Evolutionary conservation across 306 rosid species (phyloP).

Genomic region (Begonia peltatifolia): DNA sequence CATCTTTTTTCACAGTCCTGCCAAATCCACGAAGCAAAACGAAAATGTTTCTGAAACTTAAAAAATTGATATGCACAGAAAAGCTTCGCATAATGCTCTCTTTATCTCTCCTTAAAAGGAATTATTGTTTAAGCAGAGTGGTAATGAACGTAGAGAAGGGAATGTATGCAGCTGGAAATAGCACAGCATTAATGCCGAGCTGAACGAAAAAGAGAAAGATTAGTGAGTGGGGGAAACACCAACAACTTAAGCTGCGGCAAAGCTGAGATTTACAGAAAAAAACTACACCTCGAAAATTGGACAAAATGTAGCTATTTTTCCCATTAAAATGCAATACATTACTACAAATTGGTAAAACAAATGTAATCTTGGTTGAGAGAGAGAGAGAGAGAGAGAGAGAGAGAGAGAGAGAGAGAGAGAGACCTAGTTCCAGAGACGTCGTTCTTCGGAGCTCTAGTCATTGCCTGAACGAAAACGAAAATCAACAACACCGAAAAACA

Average conservation of each 20-base stretch:
- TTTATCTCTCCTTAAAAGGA: not conserved
- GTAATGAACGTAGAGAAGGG: too few species aligned
- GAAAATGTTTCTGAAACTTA: not conserved
- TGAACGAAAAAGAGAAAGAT: not conserved
- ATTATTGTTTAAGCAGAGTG: not conserved
- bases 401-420: slow-evolving; percentile 3
- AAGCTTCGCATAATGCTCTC: not conserved
- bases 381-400: slow-evolving; percentile 1
- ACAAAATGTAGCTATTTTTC: not conserved
- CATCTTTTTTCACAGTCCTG: slow-evolving; percentile 32
- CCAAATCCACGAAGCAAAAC: not conserved
- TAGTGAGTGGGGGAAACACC: not conserved
- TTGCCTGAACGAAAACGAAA: slow-evolving; percentile 26
- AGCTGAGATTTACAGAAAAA: too few species aligned
- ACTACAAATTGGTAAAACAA: slow-evolving; percentile 6
- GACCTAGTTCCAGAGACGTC: slow-evolving; percentile 35
- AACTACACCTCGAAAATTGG: too few species aligned
- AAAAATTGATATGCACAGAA: not conserved
- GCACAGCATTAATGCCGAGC: not conserved
- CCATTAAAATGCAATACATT: not conserved
- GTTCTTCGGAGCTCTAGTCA: slow-evolving; percentile 16
- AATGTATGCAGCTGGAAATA: not conserved
- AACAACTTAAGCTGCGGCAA: too few species aligned
- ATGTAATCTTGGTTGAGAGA: not conserved
- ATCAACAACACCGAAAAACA: slow-evolving; percentile 15